Conservation (phyloP, 495 filamentous ascomycete genomes). For the Durotheca rogersii region DNA sequence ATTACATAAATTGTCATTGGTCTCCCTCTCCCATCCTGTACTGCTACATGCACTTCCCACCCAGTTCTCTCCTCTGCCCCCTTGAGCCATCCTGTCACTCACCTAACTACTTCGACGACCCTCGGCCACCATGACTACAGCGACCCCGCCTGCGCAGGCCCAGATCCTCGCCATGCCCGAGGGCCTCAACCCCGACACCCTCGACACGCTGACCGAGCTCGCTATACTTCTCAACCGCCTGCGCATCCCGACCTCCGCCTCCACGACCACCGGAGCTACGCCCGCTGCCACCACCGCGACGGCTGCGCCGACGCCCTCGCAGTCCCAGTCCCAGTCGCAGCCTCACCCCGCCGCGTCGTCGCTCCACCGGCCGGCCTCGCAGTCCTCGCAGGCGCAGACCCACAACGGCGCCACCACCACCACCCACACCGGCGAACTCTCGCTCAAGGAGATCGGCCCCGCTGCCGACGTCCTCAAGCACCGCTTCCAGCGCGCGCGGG, state of each 20-base stretch:
- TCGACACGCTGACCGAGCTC: constrained; percentile 84
- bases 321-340: constrained; percentile 18
- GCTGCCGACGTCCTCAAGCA: constrained; percentile 74
- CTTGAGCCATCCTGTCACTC: too few species aligned
- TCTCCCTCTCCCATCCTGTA: too few species aligned
- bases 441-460: constrained; percentile 74
- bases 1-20: constrained; percentile 9
- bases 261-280: constrained; percentile 1
- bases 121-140: constrained; percentile 40
- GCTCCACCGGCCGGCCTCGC: constrained; percentile 37
- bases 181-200: constrained; percentile 59
- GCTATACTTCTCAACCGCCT: constrained; percentile 75
- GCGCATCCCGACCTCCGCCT: constrained; percentile 42
- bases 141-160: constrained; percentile 30
- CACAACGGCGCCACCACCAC: constrained; percentile 30
- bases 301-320: constrained; percentile 15
- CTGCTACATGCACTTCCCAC: too few species aligned
- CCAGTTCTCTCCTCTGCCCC: too few species aligned
- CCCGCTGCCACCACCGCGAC: constrained; percentile 9
- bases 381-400: constrained; percentile 28
- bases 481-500: constrained; percentile 75
- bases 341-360: constrained; percentile 21
- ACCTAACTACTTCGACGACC: too few species aligned
- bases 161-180: constrained; percentile 42
- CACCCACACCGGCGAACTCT: constrained; percentile 44